Percentiles rank a stretch among this genome's conserved stretches.
These are phyloP conservation scores for Tremellales sp. DNA, from an alignment of 1,284 basidiomycete species.

Conservation along the genomic window DNA sequence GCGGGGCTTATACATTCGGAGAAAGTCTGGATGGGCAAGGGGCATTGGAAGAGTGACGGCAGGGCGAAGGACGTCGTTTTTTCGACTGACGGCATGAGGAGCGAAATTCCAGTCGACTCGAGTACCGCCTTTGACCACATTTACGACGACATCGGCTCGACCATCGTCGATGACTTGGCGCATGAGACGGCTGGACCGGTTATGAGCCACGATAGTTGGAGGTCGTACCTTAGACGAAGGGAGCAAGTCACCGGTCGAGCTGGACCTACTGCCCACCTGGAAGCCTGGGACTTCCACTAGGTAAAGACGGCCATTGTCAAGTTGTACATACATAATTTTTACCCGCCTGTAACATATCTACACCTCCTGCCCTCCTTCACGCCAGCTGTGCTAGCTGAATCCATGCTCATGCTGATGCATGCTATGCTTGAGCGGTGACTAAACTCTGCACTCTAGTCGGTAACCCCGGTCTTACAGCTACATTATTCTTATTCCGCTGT, in stretches of 20 bases:
- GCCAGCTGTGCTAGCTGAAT: not conserved
- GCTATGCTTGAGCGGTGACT: not conserved
- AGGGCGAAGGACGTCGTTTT: too few relatives aligned
- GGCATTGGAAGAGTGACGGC: too few relatives aligned
- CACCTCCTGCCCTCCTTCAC: not conserved
- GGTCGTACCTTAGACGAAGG: not conserved
- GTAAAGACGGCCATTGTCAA: not conserved
- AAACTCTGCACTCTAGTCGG: not conserved
- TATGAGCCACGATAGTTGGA: conserved; percentile 1
- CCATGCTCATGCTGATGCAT: conserved; percentile 1
- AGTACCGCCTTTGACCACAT: not conserved
- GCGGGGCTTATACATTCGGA: not conserved
- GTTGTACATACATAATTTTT: not conserved
- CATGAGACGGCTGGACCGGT: not conserved
- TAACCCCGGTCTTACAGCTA: not conserved
- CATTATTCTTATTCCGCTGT: conserved; percentile 5
- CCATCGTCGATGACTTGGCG: not conserved
- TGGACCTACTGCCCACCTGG: not conserved
- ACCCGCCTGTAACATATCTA: not conserved
- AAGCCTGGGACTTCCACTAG: conserved; percentile 14
- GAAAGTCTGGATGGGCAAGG: not conserved
- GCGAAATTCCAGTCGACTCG: not conserved
- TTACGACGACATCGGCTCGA: not conserved
- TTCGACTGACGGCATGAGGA: not conserved
- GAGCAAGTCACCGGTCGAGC: not conserved